phyloP scores from a whole-genome alignment of 495 filamentous ascomycete genomes.

The Penicillium egyptiacum region DNA sequence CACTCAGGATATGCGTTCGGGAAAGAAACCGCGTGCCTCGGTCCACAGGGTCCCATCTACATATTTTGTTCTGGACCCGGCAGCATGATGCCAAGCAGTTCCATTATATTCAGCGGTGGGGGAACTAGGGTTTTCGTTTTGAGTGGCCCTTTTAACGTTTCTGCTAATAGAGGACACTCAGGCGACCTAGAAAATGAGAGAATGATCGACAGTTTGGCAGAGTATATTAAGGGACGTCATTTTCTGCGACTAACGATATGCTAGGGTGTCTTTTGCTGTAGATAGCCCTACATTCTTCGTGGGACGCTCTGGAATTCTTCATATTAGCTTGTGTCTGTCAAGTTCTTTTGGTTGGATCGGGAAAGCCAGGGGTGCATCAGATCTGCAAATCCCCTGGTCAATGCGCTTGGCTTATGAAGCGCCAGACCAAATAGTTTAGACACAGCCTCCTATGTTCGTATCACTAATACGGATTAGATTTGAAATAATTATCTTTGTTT shows the following conservation, averaged over 20 bases:
- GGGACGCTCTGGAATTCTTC: background rate
- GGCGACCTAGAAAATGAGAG: background rate
- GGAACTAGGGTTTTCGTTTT: background rate
- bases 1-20: background rate
- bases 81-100: background rate
- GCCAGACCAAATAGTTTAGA: constrained; percentile 6
- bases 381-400: constrained; percentile 13
- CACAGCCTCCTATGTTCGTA: constrained; percentile 7
- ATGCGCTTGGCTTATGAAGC: constrained; percentile 8
- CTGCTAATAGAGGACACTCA: background rate
- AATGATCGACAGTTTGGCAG: background rate
- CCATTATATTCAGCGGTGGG: background rate
- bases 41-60: background rate
- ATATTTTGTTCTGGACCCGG: background rate
- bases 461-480: background rate
- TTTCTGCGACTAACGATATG: background rate
- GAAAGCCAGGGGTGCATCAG: constrained; percentile 7
- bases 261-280: background rate
- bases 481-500: background rate
- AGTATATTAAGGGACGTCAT: background rate
- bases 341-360: background rate
- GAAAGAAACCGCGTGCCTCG: constrained; percentile 1
- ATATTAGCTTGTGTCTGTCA: background rate
- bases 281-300: background rate
- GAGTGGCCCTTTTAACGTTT: background rate